Evolutionary conservation across 345 rosid genomes (phyloP), one percentile per base, ranked within the genome.

Genomic region (Salix brachista): DNA sequence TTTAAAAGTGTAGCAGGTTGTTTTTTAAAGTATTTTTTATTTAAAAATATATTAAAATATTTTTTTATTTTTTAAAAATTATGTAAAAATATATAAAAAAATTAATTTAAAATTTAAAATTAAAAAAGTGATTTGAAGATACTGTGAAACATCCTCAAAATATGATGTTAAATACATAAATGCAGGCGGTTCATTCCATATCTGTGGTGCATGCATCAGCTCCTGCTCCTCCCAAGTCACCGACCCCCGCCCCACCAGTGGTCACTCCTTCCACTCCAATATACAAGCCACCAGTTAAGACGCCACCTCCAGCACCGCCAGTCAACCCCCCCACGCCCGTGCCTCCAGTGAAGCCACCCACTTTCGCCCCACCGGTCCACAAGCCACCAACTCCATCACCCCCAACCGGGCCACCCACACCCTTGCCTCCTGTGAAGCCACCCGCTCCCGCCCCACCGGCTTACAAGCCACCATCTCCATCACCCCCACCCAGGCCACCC

Each of bases 331-430:
- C 80, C 75, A 11, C 80, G 0, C 46, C 36, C 60, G 71, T 3
- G 0, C 67, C 3, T 42, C 82, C 1, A 65, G 74, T 16, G 68
- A 56, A 52, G 30, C 81, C 77, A 30, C 77, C 79, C 9, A 23
- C 69, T 39, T 64, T 77, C 2, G 3, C 62, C 2, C 26, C 76
- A 0, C 72, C 77, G 5, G 67, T 78, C 11, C 9, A 0, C 41
- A 77, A 70, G 18, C 74, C 79, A 3, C 78, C 83, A 3, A 9
- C 79, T 41, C 46, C 80, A 19, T 16, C 75, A 0, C 80, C 82
- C 0, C 37, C 75, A 3, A n/a, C 1, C 28, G 74, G 16, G 21
- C 78, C 78, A 4, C 83, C 77, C 1, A 1, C 77, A 46, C 72
- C 83, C 23, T 16, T 73, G 1, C 65, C 84, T 0, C 78, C 84